A percentile compares a stretch with the other conserved stretches of the same genome.
Conservation (phyloP, 1,284 basidiomycete genomes). For the Ustilago shanxiensis region DNA sequence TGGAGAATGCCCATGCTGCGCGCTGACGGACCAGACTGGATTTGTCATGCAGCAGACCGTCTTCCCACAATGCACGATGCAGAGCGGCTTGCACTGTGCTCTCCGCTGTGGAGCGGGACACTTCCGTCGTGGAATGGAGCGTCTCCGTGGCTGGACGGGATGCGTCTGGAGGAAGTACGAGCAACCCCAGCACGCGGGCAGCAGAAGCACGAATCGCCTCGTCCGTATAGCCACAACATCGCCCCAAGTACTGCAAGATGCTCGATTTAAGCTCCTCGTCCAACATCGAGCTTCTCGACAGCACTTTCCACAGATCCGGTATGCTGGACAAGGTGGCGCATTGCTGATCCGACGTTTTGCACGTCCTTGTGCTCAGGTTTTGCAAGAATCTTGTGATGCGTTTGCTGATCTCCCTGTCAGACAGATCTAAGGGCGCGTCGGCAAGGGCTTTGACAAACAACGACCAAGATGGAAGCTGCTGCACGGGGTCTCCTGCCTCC, state of each 20-base stretch:
- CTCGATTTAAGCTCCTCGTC: background rate
- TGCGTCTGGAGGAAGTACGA: conserved; percentile 29
- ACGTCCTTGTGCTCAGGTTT: background rate
- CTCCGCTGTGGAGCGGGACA: background rate
- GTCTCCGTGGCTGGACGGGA: background rate
- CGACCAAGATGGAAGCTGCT: conserved; percentile 13
- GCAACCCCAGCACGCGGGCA: conserved; percentile 36
- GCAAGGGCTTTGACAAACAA: conserved; percentile 26
- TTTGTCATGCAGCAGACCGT: conserved; percentile 18
- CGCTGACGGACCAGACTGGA: conserved; percentile 45
- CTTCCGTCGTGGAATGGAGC: background rate
- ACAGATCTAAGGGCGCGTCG: conserved; percentile 6
- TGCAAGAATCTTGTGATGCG: background rate
- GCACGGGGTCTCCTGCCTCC: background rate
- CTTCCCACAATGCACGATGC: conserved; percentile 14
- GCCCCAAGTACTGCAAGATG: conserved; percentile 20
- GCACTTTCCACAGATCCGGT: conserved; percentile 21
- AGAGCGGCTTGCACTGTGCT: background rate
- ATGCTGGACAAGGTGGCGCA: conserved; percentile 9
- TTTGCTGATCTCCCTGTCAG: background rate
- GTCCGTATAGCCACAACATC: conserved; percentile 10
- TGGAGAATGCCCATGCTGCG: conserved; percentile 39
- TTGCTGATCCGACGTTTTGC: conserved; percentile 17
- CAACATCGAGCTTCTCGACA: conserved; percentile 5
- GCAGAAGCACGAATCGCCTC: conserved; percentile 41